Evolutionary conservation across 2,329 filamentous ascomycete species (phyloP).

Genomic region (Penicillium sp.): DNA sequence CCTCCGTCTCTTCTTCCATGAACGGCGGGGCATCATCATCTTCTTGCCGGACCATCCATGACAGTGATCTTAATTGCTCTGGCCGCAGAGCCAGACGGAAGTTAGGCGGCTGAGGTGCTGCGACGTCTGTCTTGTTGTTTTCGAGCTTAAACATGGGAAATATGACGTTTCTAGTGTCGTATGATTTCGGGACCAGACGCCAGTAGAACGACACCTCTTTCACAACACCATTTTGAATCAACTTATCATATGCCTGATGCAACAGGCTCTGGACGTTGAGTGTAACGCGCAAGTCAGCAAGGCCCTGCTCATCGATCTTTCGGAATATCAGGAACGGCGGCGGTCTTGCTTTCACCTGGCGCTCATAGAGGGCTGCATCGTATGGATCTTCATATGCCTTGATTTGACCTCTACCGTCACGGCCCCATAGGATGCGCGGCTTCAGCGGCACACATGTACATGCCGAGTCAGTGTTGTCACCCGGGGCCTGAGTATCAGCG

Average conservation of each 20-base stretch:
- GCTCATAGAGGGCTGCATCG: constrained; percentile 45
- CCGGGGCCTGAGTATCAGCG: no score
- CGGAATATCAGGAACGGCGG: constrained; percentile 36
- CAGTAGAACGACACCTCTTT: no score
- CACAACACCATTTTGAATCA: no score
- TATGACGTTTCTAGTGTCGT: no score
- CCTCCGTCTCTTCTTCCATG: constrained; percentile 49
- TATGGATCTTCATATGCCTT: constrained; percentile 45
- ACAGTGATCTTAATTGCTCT: constrained; percentile 48
- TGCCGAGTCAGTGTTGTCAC: no score
- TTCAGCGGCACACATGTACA: no score
- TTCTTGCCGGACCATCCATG: constrained; percentile 56
- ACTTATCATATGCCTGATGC: constrained; percentile 29
- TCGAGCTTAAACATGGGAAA: no score
- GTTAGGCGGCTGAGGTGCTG: constrained; percentile 31
- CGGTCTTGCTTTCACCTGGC: constrained; percentile 45
- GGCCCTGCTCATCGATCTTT: constrained; percentile 22
- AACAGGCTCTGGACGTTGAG: constrained; percentile 33
- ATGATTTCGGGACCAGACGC: no score
- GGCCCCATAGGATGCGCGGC: constrained; percentile 26
- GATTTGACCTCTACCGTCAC: constrained; percentile 24
- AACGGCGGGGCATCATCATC: constrained; percentile 34
- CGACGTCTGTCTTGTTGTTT: no score
- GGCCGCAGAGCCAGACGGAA: constrained; percentile 38
- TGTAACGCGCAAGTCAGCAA: constrained; percentile 33